Conservation (phyloP, 2,329 filamentous ascomycete genomes). For the Leptodontidium sp. region DNA sequence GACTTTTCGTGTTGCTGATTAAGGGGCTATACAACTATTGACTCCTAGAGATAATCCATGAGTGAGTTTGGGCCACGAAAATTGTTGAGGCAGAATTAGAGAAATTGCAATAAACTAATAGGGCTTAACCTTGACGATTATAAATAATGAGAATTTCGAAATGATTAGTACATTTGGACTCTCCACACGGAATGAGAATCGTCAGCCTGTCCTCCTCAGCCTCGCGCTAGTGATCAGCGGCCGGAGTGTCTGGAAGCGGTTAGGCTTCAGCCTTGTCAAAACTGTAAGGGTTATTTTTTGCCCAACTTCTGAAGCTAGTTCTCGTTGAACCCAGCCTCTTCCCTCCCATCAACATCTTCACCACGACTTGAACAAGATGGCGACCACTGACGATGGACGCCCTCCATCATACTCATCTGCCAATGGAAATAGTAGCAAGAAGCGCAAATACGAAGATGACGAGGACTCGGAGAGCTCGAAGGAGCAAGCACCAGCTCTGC, state of each 20-base stretch:
- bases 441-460: conserved; percentile 44
- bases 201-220: conserved; percentile 2
- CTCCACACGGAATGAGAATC: not conserved
- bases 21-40: too few species aligned
- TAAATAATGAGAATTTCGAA: too few species aligned
- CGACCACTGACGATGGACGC: conserved; percentile 19
- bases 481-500: conserved; percentile 37
- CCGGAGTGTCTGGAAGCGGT: not conserved
- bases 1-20: conserved; percentile 3
- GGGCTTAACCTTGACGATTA: too few species aligned
- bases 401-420: conserved; percentile 46
- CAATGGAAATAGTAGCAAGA: conserved; percentile 36
- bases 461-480: conserved; percentile 32
- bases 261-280: conserved; percentile 20
- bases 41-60: too few species aligned
- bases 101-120: not conserved
- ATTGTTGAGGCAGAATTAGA: too few species aligned
- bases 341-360: not conserved
- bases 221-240: not conserved
- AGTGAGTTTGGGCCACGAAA: too few species aligned
- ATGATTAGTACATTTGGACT: too few species aligned
- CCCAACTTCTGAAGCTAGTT: conserved; percentile 1
- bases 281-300: conserved; percentile 8
- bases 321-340: conserved; percentile 7
- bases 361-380: conserved; percentile 20